Conservation (phyloP, 2,329 filamentous ascomycete species). For the Exutisphaerella laricina region DNA sequence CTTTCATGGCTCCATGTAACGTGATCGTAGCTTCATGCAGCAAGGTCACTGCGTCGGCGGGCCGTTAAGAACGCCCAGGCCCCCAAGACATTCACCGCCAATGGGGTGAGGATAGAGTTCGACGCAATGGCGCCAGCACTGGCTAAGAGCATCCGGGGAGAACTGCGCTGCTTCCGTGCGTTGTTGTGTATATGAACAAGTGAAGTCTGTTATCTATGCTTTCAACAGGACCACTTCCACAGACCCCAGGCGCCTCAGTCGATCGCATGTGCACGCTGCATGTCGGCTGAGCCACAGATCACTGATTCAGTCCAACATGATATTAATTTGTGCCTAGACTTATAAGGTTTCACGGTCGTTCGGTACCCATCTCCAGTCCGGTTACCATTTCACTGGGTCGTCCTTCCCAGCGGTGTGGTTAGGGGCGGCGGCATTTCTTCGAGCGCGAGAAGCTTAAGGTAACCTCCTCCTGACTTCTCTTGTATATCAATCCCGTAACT, state of each 20-base stretch:
- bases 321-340: neutral
- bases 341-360: conserved; percentile 3
- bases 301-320: no score
- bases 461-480: no score
- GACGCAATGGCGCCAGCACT: neutral
- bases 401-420: conserved; percentile 3
- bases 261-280: no score
- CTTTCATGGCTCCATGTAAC: neutral
- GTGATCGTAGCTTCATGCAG: neutral
- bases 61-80: neutral
- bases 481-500: neutral
- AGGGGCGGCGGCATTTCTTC: neutral
- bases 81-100: no score
- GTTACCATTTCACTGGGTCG: conserved; percentile 7
- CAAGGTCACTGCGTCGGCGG: neutral
- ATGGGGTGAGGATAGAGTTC: neutral
- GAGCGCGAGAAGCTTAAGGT: conserved; percentile 6
- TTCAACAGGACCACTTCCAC: no score
- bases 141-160: neutral
- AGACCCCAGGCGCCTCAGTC: no score
- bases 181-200: no score
- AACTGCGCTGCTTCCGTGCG: no score
- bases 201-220: no score
- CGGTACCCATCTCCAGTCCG: conserved; percentile 1
- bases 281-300: no score